phyloP scores from a whole-genome alignment of 2,329 filamentous ascomycete genomes.

The Parastagonospora avenae region DNA sequence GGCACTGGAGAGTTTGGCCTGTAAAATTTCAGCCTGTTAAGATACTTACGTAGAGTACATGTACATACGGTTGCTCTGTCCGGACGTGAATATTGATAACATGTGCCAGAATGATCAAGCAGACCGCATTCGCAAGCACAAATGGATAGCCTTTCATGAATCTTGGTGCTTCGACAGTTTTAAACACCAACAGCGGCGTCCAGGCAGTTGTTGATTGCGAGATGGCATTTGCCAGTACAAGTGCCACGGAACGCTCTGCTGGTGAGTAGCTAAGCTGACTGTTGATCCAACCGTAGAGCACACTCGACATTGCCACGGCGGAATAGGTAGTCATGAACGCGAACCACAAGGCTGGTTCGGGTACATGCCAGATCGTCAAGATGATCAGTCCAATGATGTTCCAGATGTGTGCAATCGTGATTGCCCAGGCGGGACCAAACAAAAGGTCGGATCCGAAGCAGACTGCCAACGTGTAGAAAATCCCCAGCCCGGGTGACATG shows the following conservation, averaged over 20 bases:
- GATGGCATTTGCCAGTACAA: conserved; percentile 60
- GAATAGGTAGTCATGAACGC: conserved; percentile 58
- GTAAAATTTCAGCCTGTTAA: neutral
- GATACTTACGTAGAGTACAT: too few species aligned
- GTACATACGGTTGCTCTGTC: conserved; percentile 12
- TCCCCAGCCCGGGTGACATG: conserved; percentile 60
- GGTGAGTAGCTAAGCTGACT: conserved; percentile 54
- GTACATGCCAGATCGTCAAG: conserved; percentile 61
- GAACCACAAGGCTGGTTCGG: conserved; percentile 60
- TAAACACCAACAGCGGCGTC: conserved; percentile 60
- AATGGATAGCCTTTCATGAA: conserved; percentile 54
- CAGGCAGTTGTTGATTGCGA: conserved; percentile 62
- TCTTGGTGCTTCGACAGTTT: conserved; percentile 51
- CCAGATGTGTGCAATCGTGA: conserved; percentile 57
- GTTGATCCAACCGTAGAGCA: conserved; percentile 64
- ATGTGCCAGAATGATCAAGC: conserved; percentile 38
- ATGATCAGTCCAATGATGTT: conserved; percentile 62
- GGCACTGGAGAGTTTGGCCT: neutral
- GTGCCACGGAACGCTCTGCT: conserved; percentile 55
- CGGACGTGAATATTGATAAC: conserved; percentile 19
- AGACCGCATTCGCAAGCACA: conserved; percentile 46
- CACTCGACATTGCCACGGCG: conserved; percentile 59
- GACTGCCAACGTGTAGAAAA: conserved; percentile 60
- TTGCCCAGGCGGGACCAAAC: conserved; percentile 60
- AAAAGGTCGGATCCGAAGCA: conserved; percentile 62